These are phyloP conservation scores for Nymphaea thermarum DNA, from an alignment of 164 flowering plant genomes.

Conservation along the genomic window DNA sequence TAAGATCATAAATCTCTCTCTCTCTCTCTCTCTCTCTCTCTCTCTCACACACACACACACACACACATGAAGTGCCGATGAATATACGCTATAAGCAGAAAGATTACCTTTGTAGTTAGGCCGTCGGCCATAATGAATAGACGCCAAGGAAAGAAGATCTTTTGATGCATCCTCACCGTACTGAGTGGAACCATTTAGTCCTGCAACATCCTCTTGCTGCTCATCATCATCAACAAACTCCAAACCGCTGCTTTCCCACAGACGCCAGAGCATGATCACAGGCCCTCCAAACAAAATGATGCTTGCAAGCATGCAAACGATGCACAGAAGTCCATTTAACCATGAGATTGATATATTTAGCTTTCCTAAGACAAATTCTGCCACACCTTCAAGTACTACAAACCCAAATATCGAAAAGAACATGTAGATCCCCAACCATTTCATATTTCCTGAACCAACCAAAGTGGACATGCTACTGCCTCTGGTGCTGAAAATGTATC, in stretches of 20 bases:
- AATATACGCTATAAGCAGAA: too few relatives aligned
- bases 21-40: too few relatives aligned
- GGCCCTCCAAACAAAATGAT: conserved; percentile 60
- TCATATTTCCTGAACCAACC: conserved; percentile 72
- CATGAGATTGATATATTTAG: conserved; percentile 38
- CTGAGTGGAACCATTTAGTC: conserved; percentile 7
- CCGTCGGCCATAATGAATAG: neutral
- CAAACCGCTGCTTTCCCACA: conserved; percentile 37
- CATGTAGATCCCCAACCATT: conserved; percentile 65
- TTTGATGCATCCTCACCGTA: conserved; percentile 3
- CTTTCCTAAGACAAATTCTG: conserved; percentile 10
- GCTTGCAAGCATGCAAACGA: conserved; percentile 55
- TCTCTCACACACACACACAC: too few relatives aligned
- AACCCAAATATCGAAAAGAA: conserved; percentile 51
- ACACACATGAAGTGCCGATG: too few relatives aligned
- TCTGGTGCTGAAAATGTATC: too few relatives aligned
- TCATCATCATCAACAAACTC: conserved; percentile 12
- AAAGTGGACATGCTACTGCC: conserved; percentile 51
- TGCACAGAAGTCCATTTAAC: conserved; percentile 66
- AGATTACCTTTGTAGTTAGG: neutral
- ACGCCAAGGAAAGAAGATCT: neutral
- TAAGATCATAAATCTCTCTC: too few relatives aligned
- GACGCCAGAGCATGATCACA: conserved; percentile 55
- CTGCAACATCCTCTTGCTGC: conserved; percentile 2
- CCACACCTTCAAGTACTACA: conserved; percentile 23